phyloP scores from a whole-genome alignment of 495 filamentous ascomycete genomes.

The Penicillium salamii region DNA sequence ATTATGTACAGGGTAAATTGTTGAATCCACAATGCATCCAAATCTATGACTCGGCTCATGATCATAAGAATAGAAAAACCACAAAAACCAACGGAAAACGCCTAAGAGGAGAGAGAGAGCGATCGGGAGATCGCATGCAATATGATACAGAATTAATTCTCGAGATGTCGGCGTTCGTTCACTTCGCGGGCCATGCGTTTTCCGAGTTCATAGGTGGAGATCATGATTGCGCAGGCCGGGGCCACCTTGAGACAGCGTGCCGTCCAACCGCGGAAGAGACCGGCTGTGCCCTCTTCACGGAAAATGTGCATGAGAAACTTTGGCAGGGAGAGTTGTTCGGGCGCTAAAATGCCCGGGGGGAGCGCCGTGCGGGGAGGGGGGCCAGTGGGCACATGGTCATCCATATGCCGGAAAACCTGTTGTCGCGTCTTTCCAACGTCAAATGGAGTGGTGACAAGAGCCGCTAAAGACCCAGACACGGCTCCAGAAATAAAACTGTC shows the following conservation, averaged over 20 bases:
- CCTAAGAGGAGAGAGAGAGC: constrained; percentile 12
- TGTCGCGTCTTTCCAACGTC: constrained; percentile 96
- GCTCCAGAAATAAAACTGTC: constrained; percentile 90
- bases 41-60: constrained; percentile 32
- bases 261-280: constrained; percentile 86
- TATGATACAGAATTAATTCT: constrained; percentile 19
- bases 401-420: constrained; percentile 66
- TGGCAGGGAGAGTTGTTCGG: constrained; percentile 72
- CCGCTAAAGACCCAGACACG: constrained; percentile 75
- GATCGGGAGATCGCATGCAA: constrained; percentile 26
- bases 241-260: constrained; percentile 92
- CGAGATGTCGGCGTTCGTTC: constrained; percentile 61
- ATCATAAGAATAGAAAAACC: constrained; percentile 18
- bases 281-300: constrained; percentile 72
- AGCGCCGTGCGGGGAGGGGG: constrained; percentile 3
- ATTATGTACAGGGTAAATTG: constrained; percentile 1
- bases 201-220: constrained; percentile 92
- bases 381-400: constrained; percentile 36
- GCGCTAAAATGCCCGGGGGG: constrained; percentile 39
- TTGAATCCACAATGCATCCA: neutral
- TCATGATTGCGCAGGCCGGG: constrained; percentile 99
- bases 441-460: constrained; percentile 91
- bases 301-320: constrained; percentile 86
- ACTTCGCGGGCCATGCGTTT: constrained; percentile 80
- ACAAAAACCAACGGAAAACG: no score